phyloP scores from a whole-genome alignment of 2,329 filamentous ascomycete species.

The Gremmenia infestans region DNA sequence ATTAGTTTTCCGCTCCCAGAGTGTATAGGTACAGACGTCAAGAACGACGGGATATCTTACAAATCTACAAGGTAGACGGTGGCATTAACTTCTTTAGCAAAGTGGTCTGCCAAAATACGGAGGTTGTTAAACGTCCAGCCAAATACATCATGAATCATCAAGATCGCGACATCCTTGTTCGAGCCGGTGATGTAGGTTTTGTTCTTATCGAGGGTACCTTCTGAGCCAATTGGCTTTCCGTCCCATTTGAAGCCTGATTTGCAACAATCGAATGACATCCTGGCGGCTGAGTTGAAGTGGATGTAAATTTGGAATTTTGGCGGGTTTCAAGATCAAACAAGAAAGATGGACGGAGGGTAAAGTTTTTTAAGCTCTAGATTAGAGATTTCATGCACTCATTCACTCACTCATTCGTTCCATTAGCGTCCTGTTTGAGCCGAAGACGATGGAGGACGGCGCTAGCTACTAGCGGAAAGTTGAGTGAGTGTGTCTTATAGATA shows the following conservation, averaged over 20 bases:
- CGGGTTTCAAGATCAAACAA: no score
- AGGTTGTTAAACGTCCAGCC: slow-evolving; percentile 41
- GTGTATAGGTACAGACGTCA: background rate
- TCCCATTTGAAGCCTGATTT: background rate
- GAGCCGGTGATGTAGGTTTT: slow-evolving; percentile 17
- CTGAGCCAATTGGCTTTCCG: background rate
- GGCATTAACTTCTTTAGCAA: slow-evolving; percentile 37
- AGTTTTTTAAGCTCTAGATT: no score
- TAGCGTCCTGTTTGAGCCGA: no score
- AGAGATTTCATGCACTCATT: no score
- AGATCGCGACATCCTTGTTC: slow-evolving; percentile 25
- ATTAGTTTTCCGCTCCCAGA: background rate
- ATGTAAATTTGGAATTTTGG: no score
- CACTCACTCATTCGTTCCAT: no score
- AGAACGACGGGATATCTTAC: background rate
- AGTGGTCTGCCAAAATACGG: slow-evolving; percentile 41
- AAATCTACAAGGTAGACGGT: slow-evolving; percentile 37
- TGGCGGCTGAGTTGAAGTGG: background rate
- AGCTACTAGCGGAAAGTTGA: no score
- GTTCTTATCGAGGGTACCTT: background rate
- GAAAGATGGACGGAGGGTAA: no score
- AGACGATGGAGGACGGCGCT: no score
- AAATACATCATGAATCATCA: slow-evolving; percentile 31
- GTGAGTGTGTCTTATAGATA: no score
- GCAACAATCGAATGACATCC: background rate